phyloP scores from a whole-genome alignment of 345 rosid genomes.

The Euphorbia peplus region DNA sequence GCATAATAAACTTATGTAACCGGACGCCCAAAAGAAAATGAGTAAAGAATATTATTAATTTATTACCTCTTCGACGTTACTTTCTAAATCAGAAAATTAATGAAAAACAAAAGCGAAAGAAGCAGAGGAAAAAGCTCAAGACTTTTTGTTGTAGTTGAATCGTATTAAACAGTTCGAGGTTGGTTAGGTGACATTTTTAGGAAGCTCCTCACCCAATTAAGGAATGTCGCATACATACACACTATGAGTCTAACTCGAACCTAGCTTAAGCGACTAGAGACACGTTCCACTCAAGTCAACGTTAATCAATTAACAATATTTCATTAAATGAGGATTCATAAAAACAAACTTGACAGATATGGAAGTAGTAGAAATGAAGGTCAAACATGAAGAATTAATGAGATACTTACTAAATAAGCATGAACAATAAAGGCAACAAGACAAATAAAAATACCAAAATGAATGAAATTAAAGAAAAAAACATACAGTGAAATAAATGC shows the following conservation, averaged over 20 bases:
- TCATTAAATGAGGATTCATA: background rate
- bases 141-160: background rate
- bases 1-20: background rate
- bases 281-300: too few species aligned
- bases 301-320: too few species aligned
- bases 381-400: background rate
- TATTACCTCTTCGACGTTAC: background rate
- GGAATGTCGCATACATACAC: too few species aligned
- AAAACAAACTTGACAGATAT: constrained; percentile 2
- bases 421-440: background rate
- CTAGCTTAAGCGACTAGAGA: too few species aligned
- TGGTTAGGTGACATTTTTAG: too few species aligned
- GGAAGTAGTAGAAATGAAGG: background rate
- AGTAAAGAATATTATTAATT: background rate
- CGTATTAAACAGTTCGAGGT: too few species aligned
- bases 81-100: background rate
- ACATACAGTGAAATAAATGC: constrained; percentile 90
- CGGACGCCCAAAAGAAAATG: background rate
- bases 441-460: background rate
- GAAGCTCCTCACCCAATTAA: too few species aligned
- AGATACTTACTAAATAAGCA: background rate
- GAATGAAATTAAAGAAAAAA: background rate
- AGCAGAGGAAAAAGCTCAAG: background rate
- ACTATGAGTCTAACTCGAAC: too few species aligned
- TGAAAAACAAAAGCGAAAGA: background rate